These are phyloP conservation scores for Trifolium pratense DNA, from an alignment of 306 rosid genomes.

Conservation along the genomic window DNA sequence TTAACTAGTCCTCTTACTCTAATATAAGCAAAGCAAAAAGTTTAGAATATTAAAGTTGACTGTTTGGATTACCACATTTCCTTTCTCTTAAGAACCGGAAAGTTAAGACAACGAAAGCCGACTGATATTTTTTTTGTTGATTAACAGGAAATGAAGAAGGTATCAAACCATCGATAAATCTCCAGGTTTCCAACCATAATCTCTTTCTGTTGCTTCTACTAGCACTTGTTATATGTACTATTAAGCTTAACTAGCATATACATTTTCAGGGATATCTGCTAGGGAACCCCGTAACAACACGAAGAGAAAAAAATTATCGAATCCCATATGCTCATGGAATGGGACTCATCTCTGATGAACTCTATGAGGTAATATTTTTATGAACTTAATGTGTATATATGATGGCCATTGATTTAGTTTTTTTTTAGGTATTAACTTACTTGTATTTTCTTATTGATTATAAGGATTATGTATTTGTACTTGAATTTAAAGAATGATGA, in stretches of 20 bases:
- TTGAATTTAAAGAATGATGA: too few species aligned
- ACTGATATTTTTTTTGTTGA: conserved; percentile 2
- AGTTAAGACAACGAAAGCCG: background rate
- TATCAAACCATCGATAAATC: conserved; percentile 52
- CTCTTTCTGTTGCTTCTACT: background rate
- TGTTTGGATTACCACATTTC: background rate
- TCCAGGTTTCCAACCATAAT: conserved; percentile 55
- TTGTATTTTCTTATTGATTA: too few species aligned
- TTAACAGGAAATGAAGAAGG: conserved; percentile 59
- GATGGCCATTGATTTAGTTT: too few species aligned
- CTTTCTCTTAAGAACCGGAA: background rate
- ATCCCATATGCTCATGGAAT: conserved; percentile 61
- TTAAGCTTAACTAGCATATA: background rate
- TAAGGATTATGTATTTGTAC: too few species aligned
- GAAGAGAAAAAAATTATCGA: conserved; percentile 1
- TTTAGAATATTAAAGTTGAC: background rate
- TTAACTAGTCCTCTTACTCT: background rate
- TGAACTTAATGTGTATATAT: background rate
- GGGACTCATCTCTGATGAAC: conserved; percentile 72
- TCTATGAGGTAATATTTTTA: conserved; percentile 47
- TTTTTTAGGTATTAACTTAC: too few species aligned
- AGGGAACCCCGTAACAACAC: conserved; percentile 51
- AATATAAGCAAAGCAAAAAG: background rate
- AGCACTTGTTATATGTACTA: background rate
- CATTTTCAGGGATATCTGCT: conserved; percentile 64